Evolutionary conservation across 2,329 filamentous ascomycete genomes (phyloP).

Genomic region (Pseudopyrenochaeta lycopersici): DNA sequence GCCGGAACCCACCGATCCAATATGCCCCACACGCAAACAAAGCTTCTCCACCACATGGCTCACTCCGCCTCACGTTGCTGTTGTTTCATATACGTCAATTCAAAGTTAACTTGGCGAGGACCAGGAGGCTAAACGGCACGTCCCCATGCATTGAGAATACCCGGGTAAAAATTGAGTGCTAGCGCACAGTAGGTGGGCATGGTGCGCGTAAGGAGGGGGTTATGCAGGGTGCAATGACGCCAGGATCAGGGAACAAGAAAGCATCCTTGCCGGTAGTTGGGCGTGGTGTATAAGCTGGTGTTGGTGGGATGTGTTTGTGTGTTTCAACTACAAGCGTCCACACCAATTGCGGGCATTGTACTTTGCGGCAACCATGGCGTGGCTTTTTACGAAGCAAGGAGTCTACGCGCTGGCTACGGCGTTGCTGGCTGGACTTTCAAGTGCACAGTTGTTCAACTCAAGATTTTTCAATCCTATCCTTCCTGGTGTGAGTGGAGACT

Average conservation of each 20-base stretch:
- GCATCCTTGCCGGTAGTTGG: constrained; percentile 3
- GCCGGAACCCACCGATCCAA: background rate
- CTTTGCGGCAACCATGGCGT: background rate
- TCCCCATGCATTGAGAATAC: constrained; percentile 17
- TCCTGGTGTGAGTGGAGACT: constrained; percentile 45
- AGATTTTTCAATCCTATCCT: constrained; percentile 56
- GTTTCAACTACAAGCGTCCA: constrained; percentile 1
- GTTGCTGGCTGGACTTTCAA: background rate
- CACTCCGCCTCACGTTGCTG: background rate
- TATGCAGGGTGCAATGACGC: constrained; percentile 8
- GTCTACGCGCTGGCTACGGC: background rate
- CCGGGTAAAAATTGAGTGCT: constrained; percentile 16
- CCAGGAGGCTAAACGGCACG: constrained; percentile 15
- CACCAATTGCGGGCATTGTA: background rate
- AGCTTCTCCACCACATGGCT: constrained; percentile 5
- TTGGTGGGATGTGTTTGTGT: background rate
- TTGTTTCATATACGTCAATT: constrained; percentile 24
- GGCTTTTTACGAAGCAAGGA: background rate
- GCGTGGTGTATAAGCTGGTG: background rate
- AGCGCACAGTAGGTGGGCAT: background rate
- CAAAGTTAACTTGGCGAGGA: constrained; percentile 17
- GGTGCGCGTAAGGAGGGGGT: constrained; percentile 1
- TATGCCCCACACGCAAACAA: background rate
- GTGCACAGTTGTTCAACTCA: constrained; percentile 7
- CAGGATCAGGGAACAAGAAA: background rate